phyloP scores from a whole-genome alignment of 352 stramenopile species.

The Plasmopara viticola region DNA sequence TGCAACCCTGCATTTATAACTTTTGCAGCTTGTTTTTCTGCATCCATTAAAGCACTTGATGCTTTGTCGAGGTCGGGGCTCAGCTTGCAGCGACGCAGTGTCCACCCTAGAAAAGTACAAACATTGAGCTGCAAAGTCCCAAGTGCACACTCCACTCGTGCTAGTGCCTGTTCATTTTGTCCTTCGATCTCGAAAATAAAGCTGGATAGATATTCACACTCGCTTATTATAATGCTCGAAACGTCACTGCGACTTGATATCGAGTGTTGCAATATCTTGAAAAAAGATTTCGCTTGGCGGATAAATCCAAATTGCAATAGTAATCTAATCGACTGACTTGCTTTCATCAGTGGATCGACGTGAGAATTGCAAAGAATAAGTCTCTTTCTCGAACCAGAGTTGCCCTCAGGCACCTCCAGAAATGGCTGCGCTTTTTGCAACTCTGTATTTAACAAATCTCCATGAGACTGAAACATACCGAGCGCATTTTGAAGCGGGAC shows the following conservation, averaged over 20 bases:
- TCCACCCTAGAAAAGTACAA: constrained; percentile 28
- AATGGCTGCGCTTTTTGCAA: constrained; percentile 21
- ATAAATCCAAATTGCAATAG: constrained; percentile 50
- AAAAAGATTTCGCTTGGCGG: constrained; percentile 46
- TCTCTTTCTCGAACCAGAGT: constrained; percentile 13
- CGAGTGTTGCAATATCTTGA: constrained; percentile 33
- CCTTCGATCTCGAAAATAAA: constrained; percentile 38
- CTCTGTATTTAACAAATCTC: constrained; percentile 37
- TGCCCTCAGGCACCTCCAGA: not conserved
- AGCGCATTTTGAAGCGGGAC: constrained; percentile 51
- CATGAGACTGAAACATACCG: constrained; percentile 38
- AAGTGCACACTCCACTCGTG: constrained; percentile 17
- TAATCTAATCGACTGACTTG: constrained; percentile 19
- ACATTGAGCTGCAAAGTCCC: constrained; percentile 20
- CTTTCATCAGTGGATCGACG: constrained; percentile 26
- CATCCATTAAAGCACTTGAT: constrained; percentile 10
- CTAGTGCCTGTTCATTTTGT: constrained; percentile 13
- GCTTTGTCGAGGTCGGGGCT: constrained; percentile 8
- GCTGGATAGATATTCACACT: constrained; percentile 24
- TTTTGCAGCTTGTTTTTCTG: constrained; percentile 21
- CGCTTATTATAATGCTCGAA: constrained; percentile 1
- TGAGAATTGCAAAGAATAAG: constrained; percentile 21
- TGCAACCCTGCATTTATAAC: constrained; percentile 3
- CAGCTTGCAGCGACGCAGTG: constrained; percentile 22
- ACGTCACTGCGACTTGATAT: not conserved